These are phyloP conservation scores for Candolleomyces aberdarensis DNA, from an alignment of 768 basidiomycete genomes.

Conservation along the genomic window DNA sequence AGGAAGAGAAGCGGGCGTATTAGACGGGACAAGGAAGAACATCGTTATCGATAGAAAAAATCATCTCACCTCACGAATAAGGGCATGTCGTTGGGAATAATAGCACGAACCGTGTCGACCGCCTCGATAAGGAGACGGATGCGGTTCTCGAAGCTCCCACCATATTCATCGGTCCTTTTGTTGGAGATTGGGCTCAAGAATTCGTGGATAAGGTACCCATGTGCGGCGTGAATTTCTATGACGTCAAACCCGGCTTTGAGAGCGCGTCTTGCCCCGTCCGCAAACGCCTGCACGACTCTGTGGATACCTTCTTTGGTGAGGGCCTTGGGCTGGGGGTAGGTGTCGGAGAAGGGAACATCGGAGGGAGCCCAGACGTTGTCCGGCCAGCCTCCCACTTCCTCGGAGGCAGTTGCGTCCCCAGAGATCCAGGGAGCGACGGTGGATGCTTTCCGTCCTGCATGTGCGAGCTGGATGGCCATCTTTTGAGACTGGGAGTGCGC, in stretches of 20 bases:
- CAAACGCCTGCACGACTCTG: conserved; percentile 53
- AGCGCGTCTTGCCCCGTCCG: conserved; percentile 46
- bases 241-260: conserved; percentile 59
- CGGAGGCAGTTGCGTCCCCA: conserved; percentile 24
- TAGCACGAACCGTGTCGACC: conserved; percentile 57
- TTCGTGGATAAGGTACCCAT: conserved; percentile 54
- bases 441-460: conserved; percentile 76
- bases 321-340: conserved; percentile 52
- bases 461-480: conserved; percentile 71
- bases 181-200: conserved; percentile 63
- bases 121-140: conserved; percentile 60
- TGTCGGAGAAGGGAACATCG: conserved; percentile 38
- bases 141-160: conserved; percentile 70
- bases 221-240: conserved; percentile 63
- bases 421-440: conserved; percentile 60
- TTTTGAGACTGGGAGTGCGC: conserved; percentile 70
- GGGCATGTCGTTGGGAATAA: conserved; percentile 60
- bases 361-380: conserved; percentile 58
- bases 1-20: not conserved
- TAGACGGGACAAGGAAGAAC: not conserved
- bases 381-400: conserved; percentile 47
- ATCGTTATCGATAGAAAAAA: not conserved
- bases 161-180: conserved; percentile 65
- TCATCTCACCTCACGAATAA: conserved; percentile 61
- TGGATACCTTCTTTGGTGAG: conserved; percentile 57